Evolutionary conservation across 2,329 filamentous ascomycete species (phyloP).

Genomic region (Alternaria atra): DNA sequence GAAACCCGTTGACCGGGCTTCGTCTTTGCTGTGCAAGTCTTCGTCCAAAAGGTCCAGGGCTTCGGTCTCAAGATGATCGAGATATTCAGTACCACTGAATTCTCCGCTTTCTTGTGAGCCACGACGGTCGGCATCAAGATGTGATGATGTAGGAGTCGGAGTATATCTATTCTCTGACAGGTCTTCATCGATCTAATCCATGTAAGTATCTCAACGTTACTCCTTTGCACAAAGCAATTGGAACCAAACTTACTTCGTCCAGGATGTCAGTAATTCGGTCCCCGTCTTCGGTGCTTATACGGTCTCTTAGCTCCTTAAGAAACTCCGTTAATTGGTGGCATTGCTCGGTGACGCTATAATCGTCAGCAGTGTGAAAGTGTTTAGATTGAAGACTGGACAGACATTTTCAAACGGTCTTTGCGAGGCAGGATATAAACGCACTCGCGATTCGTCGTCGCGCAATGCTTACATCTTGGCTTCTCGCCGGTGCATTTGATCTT

Average conservation of each 20-base stretch:
- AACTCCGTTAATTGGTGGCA: conserved; percentile 40
- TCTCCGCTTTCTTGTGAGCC: conserved; percentile 22
- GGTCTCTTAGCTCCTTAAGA: conserved; percentile 26
- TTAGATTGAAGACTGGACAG: conserved; percentile 9
- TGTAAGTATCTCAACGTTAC: conserved; percentile 14
- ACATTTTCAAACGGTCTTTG: conserved; percentile 51
- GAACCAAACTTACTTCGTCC: conserved; percentile 26
- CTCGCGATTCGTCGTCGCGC: conserved; percentile 41
- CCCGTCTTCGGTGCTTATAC: conserved; percentile 31
- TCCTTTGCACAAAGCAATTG: neutral
- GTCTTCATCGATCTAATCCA: conserved; percentile 38
- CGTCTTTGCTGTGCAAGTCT: conserved; percentile 36
- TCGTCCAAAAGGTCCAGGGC: conserved; percentile 40
- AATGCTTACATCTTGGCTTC: conserved; percentile 50
- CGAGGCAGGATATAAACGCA: conserved; percentile 53
- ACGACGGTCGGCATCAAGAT: conserved; percentile 30
- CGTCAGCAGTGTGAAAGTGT: conserved; percentile 17
- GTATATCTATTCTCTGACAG: conserved; percentile 29
- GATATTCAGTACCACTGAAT: conserved; percentile 8
- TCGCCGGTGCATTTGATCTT: conserved; percentile 55
- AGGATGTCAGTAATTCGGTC: conserved; percentile 35
- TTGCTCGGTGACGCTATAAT: conserved; percentile 38
- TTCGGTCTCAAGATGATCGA: conserved; percentile 28
- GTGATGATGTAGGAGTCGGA: conserved; percentile 21
- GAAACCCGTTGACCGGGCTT: conserved; percentile 44